phyloP scores from a whole-genome alignment of 345 rosid genomes.

The Hibiscus syriacus region DNA sequence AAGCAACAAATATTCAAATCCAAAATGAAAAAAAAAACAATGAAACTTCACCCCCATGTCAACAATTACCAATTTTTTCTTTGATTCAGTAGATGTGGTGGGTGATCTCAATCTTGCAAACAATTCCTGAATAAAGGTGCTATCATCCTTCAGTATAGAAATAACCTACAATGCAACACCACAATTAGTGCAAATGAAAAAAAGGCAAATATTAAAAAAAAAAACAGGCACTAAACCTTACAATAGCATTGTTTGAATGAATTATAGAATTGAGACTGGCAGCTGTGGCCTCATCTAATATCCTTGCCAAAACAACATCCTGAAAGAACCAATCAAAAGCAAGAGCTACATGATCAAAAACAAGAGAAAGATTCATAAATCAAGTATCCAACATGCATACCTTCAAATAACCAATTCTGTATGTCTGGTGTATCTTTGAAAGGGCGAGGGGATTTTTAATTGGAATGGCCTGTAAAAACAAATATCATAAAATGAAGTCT shows the following conservation, averaged over 20 bases:
- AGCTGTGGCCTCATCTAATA: conserved; percentile 67
- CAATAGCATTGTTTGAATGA: conserved; percentile 62
- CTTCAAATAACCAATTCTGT: conserved; percentile 84
- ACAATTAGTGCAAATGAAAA: conserved; percentile 9
- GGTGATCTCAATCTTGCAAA: conserved; percentile 70
- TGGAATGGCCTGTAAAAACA: conserved; percentile 57
- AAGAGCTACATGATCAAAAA: conserved; percentile 12
- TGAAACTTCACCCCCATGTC: not conserved
- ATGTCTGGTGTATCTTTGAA: conserved; percentile 83
- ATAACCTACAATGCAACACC: conserved; percentile 45
- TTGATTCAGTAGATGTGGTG: conserved; percentile 51
- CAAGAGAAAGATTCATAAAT: conserved; percentile 2
- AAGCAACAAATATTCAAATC: not conserved
- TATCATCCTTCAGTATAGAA: conserved; percentile 74
- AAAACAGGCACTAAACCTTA: conserved; percentile 31
- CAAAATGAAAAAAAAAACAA: not conserved
- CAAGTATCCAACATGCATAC: conserved; percentile 31
- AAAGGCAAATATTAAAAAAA: not conserved
- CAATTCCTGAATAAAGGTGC: conserved; percentile 77
- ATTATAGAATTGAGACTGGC: conserved; percentile 64
- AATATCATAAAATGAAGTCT: not conserved
- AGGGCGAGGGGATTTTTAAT: conserved; percentile 58
- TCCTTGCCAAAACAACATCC: conserved; percentile 94
- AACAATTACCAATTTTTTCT: conserved; percentile 83
- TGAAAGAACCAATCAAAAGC: conserved; percentile 24